These are phyloP conservation scores for Suhomyces bokatorum DNA, from an alignment of 1,139 yeast genomes.

Conservation along the genomic window DNA sequence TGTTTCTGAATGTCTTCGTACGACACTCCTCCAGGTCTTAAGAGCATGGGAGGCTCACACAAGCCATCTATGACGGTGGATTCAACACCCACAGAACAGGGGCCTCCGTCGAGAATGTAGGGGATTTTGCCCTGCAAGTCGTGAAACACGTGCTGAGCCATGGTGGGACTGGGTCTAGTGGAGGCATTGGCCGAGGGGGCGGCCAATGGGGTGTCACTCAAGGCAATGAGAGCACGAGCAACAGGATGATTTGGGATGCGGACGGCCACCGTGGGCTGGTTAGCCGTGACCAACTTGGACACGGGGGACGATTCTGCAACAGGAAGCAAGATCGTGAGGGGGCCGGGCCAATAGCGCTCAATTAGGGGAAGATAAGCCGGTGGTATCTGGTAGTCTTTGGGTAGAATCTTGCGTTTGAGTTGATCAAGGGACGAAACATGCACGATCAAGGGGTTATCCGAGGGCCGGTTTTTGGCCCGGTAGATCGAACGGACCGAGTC, in stretches of 20 bases:
- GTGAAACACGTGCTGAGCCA: constrained; percentile 78
- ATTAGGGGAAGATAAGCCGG: constrained; percentile 61
- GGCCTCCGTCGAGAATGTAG: constrained; percentile 83
- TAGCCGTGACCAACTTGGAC: constrained; percentile 78
- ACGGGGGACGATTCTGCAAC: constrained; percentile 52
- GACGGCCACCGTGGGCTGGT: constrained; percentile 87
- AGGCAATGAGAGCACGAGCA: constrained; percentile 84
- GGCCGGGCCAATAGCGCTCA: constrained; percentile 90
- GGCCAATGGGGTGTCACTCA: constrained; percentile 88
- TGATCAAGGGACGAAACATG: constrained; percentile 82
- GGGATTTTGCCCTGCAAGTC: constrained; percentile 86
- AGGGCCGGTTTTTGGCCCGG: constrained; percentile 86
- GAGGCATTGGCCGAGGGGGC: constrained; percentile 98
- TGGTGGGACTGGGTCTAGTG: constrained; percentile 90
- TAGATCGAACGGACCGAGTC: constrained; percentile 76
- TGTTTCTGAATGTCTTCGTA: constrained; percentile 62
- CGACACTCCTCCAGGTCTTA: constrained; percentile 93
- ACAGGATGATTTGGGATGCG: constrained; percentile 84
- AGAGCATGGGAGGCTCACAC: constrained; percentile 76
- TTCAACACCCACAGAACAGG: constrained; percentile 89
- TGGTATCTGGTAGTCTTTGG: constrained; percentile 57
- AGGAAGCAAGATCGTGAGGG: constrained; percentile 83
- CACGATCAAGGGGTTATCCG: constrained; percentile 90
- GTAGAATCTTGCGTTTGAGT: constrained; percentile 55
- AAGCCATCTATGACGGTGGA: constrained; percentile 93